Evolutionary conservation across 768 basidiomycete genomes (phyloP), one percentile per base, ranked within the genome.

Genomic region (Tylopilus sp.): DNA sequence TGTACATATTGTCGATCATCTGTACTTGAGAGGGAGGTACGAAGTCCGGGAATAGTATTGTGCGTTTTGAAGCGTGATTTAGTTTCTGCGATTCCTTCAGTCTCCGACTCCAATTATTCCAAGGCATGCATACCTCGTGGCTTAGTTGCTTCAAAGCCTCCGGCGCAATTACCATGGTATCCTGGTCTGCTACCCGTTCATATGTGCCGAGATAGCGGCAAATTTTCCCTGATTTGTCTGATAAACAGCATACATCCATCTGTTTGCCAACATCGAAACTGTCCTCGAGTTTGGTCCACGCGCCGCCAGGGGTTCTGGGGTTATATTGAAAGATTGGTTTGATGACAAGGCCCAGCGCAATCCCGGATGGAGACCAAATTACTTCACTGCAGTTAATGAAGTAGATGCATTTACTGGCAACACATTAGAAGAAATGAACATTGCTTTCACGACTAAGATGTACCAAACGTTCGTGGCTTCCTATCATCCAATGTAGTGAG

Each of bases 1-100:
- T 56, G 42, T 68, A 70, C 66, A 68, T 70, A 14, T 60, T 62
- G 13, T 48, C 48, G 33, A 64, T 59, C 64, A 68, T 68, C 41
- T 48, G 53, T 26, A 43, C 45, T 21, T 66, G 68, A 16, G 54
- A 59, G 12, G 68, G 57, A 22, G 65, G 56, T 24, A 67, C 33
- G 17, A 68, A 42, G 41, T 68, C 57, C 21, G 48, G 54, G 46
- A 57, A 61, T 7, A 63, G 43, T 36, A 55, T 61, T 5, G 68
- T 68, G 19, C 34, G 6, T 31, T 29, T 34, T 11, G 66, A 57
- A 28, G 45, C 52, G 11, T 55, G 37, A 26, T 56, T 19, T 30
- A 68, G n/a, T 56, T 55, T 65, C 66, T 67, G 45, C 3, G 26
- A 25, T 10, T 13, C 14, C 19, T 10, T 64, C 24, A 52, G 29